Evolutionary conservation across 179 eudicot genomes (phyloP).

Genomic region (Actinidia polygama): DNA sequence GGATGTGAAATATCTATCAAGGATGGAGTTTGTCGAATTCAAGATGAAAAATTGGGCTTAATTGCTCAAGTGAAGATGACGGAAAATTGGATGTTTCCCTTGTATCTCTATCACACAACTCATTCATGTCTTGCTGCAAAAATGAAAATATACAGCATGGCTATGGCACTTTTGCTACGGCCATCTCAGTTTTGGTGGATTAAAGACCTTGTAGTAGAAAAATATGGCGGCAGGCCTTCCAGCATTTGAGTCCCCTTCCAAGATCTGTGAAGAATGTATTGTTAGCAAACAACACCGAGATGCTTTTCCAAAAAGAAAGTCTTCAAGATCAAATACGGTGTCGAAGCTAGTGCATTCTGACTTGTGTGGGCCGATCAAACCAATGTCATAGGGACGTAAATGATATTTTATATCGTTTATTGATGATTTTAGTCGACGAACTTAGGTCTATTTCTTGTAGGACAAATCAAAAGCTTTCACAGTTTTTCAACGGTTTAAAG

Average conservation of each 20-base stretch:
- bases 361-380: too few species aligned
- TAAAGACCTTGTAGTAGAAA: not conserved
- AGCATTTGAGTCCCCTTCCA: not conserved
- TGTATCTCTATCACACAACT: not conserved
- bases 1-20: not conserved
- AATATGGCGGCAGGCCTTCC: slow-evolving; percentile 2
- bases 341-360: too few species aligned
- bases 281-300: too few species aligned
- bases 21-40: not conserved
- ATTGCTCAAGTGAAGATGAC: not conserved
- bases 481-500: not conserved
- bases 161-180: slow-evolving; percentile 5
- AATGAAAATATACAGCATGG: not conserved
- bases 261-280: too few species aligned
- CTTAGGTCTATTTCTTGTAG: too few species aligned
- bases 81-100: too few species aligned
- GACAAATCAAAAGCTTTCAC: slow-evolving; percentile 3
- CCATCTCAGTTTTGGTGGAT: slow-evolving; percentile 6
- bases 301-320: too few species aligned
- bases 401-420: too few species aligned
- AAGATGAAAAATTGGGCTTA: not conserved
- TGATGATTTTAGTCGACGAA: too few species aligned
- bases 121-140: not conserved
- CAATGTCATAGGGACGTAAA: too few species aligned
- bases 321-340: too few species aligned